Evolutionary conservation across 1,139 yeast genomes (phyloP).

Genomic region (Magnusiomyces magnusii): DNA sequence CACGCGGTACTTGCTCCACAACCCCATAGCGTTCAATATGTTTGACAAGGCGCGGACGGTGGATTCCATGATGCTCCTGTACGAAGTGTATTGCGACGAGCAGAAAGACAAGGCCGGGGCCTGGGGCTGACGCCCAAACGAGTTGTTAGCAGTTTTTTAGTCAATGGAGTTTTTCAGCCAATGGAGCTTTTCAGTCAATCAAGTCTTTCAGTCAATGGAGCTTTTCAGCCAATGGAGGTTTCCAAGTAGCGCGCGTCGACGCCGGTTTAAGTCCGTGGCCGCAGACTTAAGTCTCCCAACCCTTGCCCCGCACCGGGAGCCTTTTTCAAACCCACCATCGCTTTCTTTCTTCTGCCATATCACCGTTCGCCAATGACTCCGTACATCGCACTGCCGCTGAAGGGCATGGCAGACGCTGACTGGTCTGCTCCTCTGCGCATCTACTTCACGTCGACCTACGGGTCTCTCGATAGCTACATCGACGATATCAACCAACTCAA

Average conservation of each 20-base stretch:
- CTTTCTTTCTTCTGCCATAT: not conserved
- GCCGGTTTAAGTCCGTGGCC: too few species aligned
- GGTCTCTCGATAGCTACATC: slow-evolving; percentile 49
- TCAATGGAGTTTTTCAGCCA: not conserved
- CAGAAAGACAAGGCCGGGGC: not conserved
- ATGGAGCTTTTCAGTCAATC: not conserved
- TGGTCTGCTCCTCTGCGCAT: slow-evolving; percentile 58
- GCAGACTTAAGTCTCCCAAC: not conserved
- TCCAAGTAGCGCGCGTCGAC: too few species aligned
- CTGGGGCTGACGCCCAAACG: not conserved
- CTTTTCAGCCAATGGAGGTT: too few species aligned
- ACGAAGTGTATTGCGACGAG: not conserved
- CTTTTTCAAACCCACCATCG: not conserved
- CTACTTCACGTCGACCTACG: slow-evolving; percentile 58
- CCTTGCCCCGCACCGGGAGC: not conserved
- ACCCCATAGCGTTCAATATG: not conserved
- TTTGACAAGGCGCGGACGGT: not conserved
- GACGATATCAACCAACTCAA: slow-evolving; percentile 51
- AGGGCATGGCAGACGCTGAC: slow-evolving; percentile 53
- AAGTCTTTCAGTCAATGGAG: too few species aligned
- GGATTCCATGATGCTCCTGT: not conserved
- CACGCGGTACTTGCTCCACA: not conserved
- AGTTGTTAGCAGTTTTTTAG: too few species aligned
- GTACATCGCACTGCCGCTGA: slow-evolving; percentile 40
- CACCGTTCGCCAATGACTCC: slow-evolving; percentile 27